Evolutionary conservation across 176 grass and related monocot species (phyloP), one percentile per base, ranked within the genome.

Genomic region (Triticum turgidum): DNA sequence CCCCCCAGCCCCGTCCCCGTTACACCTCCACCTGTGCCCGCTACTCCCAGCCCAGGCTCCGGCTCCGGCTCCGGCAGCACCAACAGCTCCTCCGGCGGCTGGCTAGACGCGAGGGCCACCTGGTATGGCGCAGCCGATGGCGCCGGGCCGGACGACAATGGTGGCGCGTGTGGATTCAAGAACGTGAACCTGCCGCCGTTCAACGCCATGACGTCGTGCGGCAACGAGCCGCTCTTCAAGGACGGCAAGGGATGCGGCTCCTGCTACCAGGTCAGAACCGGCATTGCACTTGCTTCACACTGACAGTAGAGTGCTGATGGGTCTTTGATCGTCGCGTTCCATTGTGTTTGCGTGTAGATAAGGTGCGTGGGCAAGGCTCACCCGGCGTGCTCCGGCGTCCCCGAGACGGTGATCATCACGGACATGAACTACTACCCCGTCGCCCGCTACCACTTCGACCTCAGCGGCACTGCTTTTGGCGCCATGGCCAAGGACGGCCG

Each of bases 371-470:
- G 41, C 24, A 29, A 91, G 37, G 64, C 76, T 0, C 81, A 56
- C 5, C 51, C 51, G 5, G 51, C 89, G 33, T 91, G 85, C 89
- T 91, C 89, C 76, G 89, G 89, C 42, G 25, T 33, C 17, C 75
- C 89, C 59, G 49, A 78, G 68, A 87, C 81, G 38, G 33, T 91
- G 18, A 58, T 76, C 9, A 87, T 91, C 67, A 87, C 89, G 21
- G 89, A 91, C 89, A 87, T 87, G 85, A 87, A 87, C 85, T 87
- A 87, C 78, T 87, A 81, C 68, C 85, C 68, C 0, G 77, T 87
- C 0, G 77, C 85, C 77, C 61, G 44, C 37, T 82, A 51, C 88
- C 88, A 90, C 88, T 86, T 90, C 72, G 88, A 90, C 83, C 84
- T 90, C 1, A 90, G 83, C 72, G 88, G 88, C 69, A 90, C 88